A percentile compares a stretch with the other conserved stretches of the same genome.
phyloP scores from a whole-genome alignment of 1,284 basidiomycete species.

The Phylloboletellus chloephorus region DNA sequence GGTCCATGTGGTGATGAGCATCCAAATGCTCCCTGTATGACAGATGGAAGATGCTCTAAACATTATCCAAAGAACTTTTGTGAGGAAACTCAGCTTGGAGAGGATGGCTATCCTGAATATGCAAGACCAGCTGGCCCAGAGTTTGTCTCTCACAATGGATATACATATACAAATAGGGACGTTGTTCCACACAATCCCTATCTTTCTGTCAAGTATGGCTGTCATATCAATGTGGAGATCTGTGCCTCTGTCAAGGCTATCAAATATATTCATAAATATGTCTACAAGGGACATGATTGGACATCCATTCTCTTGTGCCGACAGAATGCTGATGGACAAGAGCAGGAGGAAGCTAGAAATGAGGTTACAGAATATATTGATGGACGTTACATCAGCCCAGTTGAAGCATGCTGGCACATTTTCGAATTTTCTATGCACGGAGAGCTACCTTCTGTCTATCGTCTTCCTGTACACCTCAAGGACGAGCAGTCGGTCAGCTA shows the following conservation, averaged over 20 bases:
- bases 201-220: conserved; percentile 33
- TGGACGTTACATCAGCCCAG: conserved; percentile 15
- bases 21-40: conserved; percentile 9
- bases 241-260: conserved; percentile 27
- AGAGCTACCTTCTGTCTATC: conserved; percentile 16
- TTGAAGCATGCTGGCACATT: conserved; percentile 15
- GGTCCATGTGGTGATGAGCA: conserved; percentile 8
- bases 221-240: conserved; percentile 46
- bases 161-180: no score
- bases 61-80: conserved; percentile 4
- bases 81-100: conserved; percentile 5
- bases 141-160: no score
- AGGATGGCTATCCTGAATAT: conserved; percentile 15
- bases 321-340: no score
- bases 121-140: no score
- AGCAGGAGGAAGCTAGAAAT: no score
- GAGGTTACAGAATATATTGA: no score
- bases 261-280: conserved; percentile 43
- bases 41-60: conserved; percentile 9
- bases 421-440: conserved; percentile 21
- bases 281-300: conserved; percentile 39
- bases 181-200: no score
- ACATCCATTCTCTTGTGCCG: no score
- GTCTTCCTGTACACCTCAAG: conserved; percentile 14
- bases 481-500: conserved; percentile 32